Conservation (phyloP, 441 rosid genomes). For the Erysimum cheiri region DNA sequence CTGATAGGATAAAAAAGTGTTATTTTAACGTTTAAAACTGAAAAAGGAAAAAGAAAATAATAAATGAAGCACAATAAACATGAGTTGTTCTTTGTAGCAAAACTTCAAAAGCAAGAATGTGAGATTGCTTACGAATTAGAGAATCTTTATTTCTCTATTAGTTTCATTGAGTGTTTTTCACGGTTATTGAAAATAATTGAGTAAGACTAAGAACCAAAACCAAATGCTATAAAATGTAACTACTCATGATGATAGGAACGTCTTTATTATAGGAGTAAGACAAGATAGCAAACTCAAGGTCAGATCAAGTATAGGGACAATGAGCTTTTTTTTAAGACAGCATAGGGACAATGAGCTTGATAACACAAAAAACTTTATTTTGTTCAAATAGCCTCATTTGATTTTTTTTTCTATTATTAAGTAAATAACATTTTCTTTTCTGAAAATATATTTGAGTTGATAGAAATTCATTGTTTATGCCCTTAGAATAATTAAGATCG, state of each 20-base stretch:
- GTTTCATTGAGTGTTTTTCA: constrained; percentile 14
- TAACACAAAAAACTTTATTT: too few species aligned
- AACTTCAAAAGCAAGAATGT: constrained; percentile 29
- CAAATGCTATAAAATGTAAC: not conserved
- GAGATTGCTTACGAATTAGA: constrained; percentile 25
- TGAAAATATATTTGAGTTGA: too few species aligned
- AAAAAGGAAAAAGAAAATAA: not conserved
- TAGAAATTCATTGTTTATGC: too few species aligned
- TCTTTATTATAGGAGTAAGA: not conserved
- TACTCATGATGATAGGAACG: not conserved
- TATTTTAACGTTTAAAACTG: not conserved
- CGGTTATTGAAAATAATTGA: not conserved
- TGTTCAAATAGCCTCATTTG: too few species aligned
- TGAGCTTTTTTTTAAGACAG: too few species aligned
- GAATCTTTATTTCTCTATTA: not conserved
- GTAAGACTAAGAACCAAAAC: not conserved
- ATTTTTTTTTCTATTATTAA: too few species aligned
- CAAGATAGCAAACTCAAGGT: not conserved
- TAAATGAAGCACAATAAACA: not conserved
- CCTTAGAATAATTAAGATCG: too few species aligned
- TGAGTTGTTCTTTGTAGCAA: constrained; percentile 19
- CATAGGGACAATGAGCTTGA: too few species aligned
- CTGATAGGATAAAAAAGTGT: too few species aligned
- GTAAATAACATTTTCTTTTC: too few species aligned
- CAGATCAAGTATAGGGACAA: not conserved